Base-by-base conservation (phyloP, 352 stramenopile genomes). In the Pythium angustatum region DNA sequence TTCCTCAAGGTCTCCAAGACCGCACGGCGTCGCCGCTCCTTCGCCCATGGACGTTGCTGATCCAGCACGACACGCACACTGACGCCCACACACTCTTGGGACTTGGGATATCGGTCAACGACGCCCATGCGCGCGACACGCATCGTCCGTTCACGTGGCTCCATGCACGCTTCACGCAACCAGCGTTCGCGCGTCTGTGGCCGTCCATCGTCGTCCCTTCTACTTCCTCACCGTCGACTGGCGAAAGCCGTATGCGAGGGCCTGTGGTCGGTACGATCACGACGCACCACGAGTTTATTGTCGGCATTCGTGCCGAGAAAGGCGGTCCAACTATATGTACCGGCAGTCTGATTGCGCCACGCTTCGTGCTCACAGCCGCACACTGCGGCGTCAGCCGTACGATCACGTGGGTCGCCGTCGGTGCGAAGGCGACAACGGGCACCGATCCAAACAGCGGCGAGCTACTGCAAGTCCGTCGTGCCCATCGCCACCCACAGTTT, bases 371-470 rank as follows among this genome's bases (percentile, higher is more conserved):
- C 11, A 50, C 43, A 15, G 43, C 43, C 9, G 43, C 43, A 3
- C 43, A 50, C 43, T 50, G 43, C 21, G 9, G 2, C 19, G 6
- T 31, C 24, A 9, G 21, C 11, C 10, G 31, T n/a, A 8, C 8
- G 2, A 26, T 34, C 31, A 5, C 14, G 17, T 58, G 22, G 27
- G 27, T 41, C 48, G 38, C 48, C 2, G 27, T 55, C 12, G 26
- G 48, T 27, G 27, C 48, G 3, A 8, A 53, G 2, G 31, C 27
- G 9, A 10, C 24, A 10, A 53, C 27, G 27, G 24, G 45, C 38
- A 19, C 38, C n/a, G n/a, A n/a, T n/a, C n/a, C n/a, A n/a, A n/a
- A n/a, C 14, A 45, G 38, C 17, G 48, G 48, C 48, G 31, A 55
- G 48, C 24, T 27, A 9, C n/a, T 55, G 15, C 19, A 27, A 14